phyloP scores from a whole-genome alignment of 2,329 filamentous ascomycete species.

The Dryadomyces sulphureus region DNA sequence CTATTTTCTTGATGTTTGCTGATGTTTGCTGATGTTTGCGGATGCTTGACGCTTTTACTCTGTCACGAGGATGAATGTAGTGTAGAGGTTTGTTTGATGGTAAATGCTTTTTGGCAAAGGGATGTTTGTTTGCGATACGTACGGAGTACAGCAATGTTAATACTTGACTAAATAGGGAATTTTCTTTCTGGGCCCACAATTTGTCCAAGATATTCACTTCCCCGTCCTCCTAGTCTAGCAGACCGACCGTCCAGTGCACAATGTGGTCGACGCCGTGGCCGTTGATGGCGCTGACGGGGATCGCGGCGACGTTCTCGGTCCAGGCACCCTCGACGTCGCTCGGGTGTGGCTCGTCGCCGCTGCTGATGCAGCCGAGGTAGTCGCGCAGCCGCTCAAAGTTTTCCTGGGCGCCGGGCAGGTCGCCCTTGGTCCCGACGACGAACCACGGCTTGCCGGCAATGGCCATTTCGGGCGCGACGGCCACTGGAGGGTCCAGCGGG shows the following conservation, averaged over 20 bases:
- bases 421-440: constrained; percentile 86
- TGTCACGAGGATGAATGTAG: no score
- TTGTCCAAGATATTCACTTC: no score
- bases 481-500: not conserved
- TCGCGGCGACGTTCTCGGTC: constrained; percentile 48
- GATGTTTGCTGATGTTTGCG: no score
- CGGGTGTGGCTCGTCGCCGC: constrained; percentile 53
- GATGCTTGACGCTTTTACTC: no score
- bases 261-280: constrained; percentile 69
- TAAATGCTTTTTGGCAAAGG: no score
- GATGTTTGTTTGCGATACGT: no score
- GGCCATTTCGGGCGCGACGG: constrained; percentile 32
- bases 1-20: no score
- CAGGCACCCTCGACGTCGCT: constrained; percentile 46
- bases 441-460: constrained; percentile 96
- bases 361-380: constrained; percentile 55
- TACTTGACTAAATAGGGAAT: no score
- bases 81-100: no score
- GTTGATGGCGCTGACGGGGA: constrained; percentile 82
- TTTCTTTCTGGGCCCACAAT: no score
- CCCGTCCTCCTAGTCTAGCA: constrained; percentile 34
- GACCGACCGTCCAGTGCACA: constrained; percentile 54
- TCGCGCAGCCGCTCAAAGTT: constrained; percentile 57
- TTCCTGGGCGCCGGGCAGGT: constrained; percentile 61
- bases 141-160: no score